Base-by-base conservation (phyloP, 805 yeast genomes). In the Saturnispora mendoncae region DNA sequence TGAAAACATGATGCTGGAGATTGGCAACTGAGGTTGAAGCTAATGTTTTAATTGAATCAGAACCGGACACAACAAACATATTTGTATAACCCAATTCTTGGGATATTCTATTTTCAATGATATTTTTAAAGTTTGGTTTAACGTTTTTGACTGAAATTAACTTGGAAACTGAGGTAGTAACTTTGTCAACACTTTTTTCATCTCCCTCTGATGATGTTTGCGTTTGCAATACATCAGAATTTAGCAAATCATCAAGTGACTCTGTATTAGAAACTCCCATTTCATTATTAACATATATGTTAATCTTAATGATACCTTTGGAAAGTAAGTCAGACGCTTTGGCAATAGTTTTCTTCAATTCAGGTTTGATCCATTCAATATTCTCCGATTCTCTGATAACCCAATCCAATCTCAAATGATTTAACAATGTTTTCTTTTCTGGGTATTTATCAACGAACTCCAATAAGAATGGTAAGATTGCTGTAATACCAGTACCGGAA, bases 401-500 rank as follows among this genome's bases (percentile, higher is more conserved):
- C 79, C 80, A 74, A 19, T 66, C 56, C 30, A 74, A 64, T 24
- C 63, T 56, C 21, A 73, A 57, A 4, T 47, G 51, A 42, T 51
- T 13, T 46, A 64, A 31, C 43, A 44, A 41, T 12, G 54, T 29
- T 0, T 49, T 29, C 38, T 50, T 28, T 6, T 45, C 40, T 2
- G 46, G 43, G 44, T 52, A 45, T 45, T 58, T 42, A 9, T 48
- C 32, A 36, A 69, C 49, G 45, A 48, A 46, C n/a, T 46, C 47
- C 2, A 50, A 24, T 2, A 54, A 31, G 28, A 68, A 72, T 9
- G 80, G 74, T 17, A 71, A 43, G 2, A 72, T 62, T 0, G 71
- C 73, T 3, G 77, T 63, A 13, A 74, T 65, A 31, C 81, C 80
- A 35, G 72, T 65, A 4, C 81, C 81, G 1, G 74, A 58, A 18